Percentiles rank a stretch among this genome's conserved stretches.
Conservation (phyloP, 2,329 filamentous ascomycete species). For the Fusarium subglutinans region DNA sequence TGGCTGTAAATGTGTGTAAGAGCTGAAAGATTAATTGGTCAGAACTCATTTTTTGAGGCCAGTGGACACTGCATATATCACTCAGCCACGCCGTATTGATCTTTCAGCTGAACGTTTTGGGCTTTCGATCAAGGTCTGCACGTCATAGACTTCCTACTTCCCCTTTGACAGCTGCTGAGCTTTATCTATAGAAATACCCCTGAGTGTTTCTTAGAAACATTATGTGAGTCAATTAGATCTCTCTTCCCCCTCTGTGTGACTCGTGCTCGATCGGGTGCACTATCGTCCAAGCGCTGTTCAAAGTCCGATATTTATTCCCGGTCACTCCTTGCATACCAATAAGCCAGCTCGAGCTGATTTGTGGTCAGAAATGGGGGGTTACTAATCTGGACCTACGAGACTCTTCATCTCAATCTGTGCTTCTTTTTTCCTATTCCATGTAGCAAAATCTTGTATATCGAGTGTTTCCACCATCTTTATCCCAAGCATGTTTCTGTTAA, state of each 20-base stretch:
- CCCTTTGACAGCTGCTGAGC: neutral
- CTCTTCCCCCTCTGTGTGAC: neutral
- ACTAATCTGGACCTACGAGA: neutral
- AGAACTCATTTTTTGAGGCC: neutral
- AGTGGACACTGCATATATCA: neutral
- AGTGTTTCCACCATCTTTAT: accelerated
- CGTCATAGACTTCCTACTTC: neutral
- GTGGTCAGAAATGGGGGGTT: no score
- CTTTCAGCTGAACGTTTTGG: neutral
- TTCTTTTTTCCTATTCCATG: no score
- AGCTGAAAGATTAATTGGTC: neutral
- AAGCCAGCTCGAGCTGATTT: neutral
- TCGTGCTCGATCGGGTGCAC: neutral
- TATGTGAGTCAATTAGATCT: neutral
- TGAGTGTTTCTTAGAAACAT: neutral
- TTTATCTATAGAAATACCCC: neutral
- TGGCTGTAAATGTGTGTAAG: neutral
- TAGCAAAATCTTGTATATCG: neutral
- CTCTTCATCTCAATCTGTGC: no score
- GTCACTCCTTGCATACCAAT: neutral
- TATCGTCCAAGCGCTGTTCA: neutral
- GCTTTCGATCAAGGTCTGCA: neutral
- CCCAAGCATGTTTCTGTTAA: accelerated
- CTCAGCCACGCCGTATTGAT: neutral
- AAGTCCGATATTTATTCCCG: neutral